These are phyloP conservation scores for Candida sanyaensis DNA, from an alignment of 1,139 yeast genomes.

Conservation along the genomic window DNA sequence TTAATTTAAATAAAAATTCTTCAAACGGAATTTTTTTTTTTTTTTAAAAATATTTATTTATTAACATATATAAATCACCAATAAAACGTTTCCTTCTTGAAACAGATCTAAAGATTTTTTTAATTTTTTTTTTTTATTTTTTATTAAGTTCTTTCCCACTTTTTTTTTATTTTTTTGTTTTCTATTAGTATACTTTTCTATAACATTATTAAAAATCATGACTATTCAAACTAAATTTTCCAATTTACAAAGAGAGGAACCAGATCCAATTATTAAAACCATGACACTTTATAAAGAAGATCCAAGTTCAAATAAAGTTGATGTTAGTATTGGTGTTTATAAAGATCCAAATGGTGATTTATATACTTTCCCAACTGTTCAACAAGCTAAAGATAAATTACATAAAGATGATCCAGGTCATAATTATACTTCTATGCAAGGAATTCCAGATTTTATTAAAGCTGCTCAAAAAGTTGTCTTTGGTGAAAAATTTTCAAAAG, in stretches of 20 bases:
- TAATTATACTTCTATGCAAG: constrained; percentile 45
- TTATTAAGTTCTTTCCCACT: too few species aligned
- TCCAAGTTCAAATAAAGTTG: constrained; percentile 33
- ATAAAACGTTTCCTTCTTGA: too few species aligned
- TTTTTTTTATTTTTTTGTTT: too few species aligned
- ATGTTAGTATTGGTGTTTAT: constrained; percentile 47
- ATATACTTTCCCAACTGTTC: constrained; percentile 41
- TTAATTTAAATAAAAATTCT: too few species aligned
- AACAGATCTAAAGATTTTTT: too few species aligned
- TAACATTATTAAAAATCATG: constrained; percentile 16
- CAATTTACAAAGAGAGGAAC: constrained; percentile 25
- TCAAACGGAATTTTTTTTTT: too few species aligned
- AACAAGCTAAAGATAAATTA: constrained; percentile 34
- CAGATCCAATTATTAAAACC: constrained; percentile 42
- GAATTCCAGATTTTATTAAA: constrained; percentile 36
- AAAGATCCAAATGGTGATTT: constrained; percentile 39
- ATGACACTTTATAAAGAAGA: constrained; percentile 31
- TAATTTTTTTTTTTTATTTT: too few species aligned
- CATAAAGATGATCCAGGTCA: constrained; percentile 42
- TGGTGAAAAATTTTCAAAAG: constrained; percentile 26
- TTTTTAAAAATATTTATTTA: too few species aligned
- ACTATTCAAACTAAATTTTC: constrained; percentile 27
- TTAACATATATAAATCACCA: too few species aligned
- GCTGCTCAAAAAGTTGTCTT: constrained; percentile 41
- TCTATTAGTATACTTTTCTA: background rate